Evolutionary conservation across 1,139 yeast genomes (phyloP), one percentile per base, ranked within the genome.

Genomic region (Yamadazyma kanchanaburiensis): DNA sequence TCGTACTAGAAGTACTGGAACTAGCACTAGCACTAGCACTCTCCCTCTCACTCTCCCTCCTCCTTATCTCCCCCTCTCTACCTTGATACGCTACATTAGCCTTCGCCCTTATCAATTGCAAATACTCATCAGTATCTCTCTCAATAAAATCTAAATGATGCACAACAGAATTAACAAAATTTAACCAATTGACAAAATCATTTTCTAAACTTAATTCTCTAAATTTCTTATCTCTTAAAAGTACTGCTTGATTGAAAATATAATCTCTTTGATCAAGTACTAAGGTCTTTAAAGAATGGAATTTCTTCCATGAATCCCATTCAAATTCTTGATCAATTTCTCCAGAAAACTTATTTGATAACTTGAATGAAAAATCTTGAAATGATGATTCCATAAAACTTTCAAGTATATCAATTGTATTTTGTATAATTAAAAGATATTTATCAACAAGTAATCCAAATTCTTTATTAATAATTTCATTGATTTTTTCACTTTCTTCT

Each of bases 61-160:
- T n/a, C n/a, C n/a, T n/a, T n/a, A n/a, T n/a, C n/a, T n/a, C n/a
- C n/a, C n/a, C 67, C 51, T 83, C 89, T 43, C 94, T 74, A 37
- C 65, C 61, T 58, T 87, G 96, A 54, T 84, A 82, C 12, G 82
- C 81, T 25, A 84, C 59, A 49, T 88, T 89, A 12, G 95, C 94
- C 52, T 80, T 75, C 10, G 94, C 89, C 48, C 96, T 71, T 35
- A 82, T 65, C 30, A 85, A 72, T 35, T 79, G 77, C 43, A 86
- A 60, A 50, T 78, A 82, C 39, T 80, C 81, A 18, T 80, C 83
- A 34, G 82, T 76, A 50, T 88, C 96, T 37, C 77, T 71, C 20
- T 76, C 60, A 34, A 87, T 54, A 22, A 77, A 63, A 30, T 70
- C 66, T 28, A 85, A 61, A 35, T 86, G 84, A 40, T 66, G 63